phyloP scores from a whole-genome alignment of 768 basidiomycete species.

The Naematelia aurantialba region DNA sequence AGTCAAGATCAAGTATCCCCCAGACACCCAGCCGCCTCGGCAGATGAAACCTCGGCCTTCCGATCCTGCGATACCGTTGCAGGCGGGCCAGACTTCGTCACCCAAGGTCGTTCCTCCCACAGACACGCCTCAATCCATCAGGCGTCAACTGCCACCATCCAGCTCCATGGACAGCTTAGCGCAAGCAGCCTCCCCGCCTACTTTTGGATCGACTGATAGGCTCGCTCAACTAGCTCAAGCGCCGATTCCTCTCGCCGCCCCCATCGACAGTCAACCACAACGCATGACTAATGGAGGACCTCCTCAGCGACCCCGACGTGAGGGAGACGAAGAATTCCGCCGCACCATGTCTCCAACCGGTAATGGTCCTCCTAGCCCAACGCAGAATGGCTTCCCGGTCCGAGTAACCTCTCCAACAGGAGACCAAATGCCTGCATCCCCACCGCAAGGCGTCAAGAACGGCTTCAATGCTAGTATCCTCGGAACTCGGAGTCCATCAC shows the following conservation, averaged over 20 bases:
- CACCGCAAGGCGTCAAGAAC: constrained; percentile 24
- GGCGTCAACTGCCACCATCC: constrained; percentile 15
- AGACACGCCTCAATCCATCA: constrained; percentile 22
- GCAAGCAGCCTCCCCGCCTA: constrained; percentile 23
- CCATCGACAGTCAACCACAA: constrained; percentile 4
- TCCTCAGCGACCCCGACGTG: constrained; percentile 49
- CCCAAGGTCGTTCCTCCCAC: constrained; percentile 9
- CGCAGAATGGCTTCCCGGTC: constrained; percentile 11
- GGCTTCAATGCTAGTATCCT: constrained; percentile 53
- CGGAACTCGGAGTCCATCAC: constrained; percentile 59
- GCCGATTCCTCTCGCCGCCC: constrained; percentile 13
- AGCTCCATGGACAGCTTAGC: constrained; percentile 30
- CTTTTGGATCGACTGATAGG: constrained; percentile 10
- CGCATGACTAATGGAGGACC: constrained; percentile 45
- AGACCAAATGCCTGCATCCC: constrained; percentile 29
- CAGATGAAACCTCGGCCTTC: constrained; percentile 10
- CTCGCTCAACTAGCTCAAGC: constrained; percentile 1
- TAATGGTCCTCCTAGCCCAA: constrained; percentile 31
- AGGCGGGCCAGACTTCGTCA: constrained; percentile 8
- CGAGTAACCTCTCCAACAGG: constrained; percentile 31
- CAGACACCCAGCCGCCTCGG: constrained; percentile 18
- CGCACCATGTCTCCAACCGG: constrained; percentile 67
- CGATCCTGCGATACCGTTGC: not conserved
- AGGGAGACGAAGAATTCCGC: constrained; percentile 41
- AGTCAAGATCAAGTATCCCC: constrained; percentile 37